phyloP scores from a whole-genome alignment of 2,329 filamentous ascomycete species.

The Claviceps digitariae region DNA sequence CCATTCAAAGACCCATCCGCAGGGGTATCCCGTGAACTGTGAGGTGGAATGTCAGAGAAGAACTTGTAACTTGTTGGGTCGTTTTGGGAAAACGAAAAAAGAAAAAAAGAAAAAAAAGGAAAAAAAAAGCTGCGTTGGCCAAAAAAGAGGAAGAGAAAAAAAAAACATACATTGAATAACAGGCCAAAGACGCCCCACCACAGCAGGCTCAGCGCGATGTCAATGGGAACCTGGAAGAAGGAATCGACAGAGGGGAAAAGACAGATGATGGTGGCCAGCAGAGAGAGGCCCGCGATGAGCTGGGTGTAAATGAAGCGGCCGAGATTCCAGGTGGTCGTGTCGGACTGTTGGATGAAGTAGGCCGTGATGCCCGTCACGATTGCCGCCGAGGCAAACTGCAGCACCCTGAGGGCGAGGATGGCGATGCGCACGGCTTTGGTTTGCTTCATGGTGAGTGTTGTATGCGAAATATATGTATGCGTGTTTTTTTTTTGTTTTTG shows the following conservation, averaged over 20 bases:
- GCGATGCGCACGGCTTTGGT: constrained; percentile 8
- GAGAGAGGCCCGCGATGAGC: constrained; percentile 50
- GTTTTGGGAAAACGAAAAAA: too few species aligned
- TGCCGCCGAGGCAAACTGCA: constrained; percentile 46
- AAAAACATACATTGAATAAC: constrained; percentile 34
- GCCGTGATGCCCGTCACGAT: constrained; percentile 53
- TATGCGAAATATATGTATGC: background rate
- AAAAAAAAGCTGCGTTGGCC: too few species aligned
- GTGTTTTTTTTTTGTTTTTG: background rate
- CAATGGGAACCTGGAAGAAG: constrained; percentile 53
- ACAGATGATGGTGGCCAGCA: constrained; percentile 51
- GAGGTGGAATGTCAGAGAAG: too few species aligned
- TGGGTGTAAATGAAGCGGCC: constrained; percentile 57
- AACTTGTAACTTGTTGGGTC: too few species aligned
- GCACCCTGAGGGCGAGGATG: constrained; percentile 11
- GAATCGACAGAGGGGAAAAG: constrained; percentile 49
- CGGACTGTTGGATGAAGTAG: constrained; percentile 38
- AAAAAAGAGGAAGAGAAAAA: background rate
- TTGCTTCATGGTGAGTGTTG: background rate
- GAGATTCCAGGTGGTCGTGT: constrained; percentile 28
- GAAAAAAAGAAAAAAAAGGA: too few species aligned
- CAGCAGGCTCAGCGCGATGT: constrained; percentile 46
- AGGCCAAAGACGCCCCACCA: constrained; percentile 55
- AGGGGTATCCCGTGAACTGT: constrained; percentile 26
- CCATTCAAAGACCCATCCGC: constrained; percentile 43